A percentile compares a stretch with the other conserved stretches of the same genome.
These are phyloP conservation scores for Hymenoscyphus linearis DNA, from an alignment of 2,329 filamentous ascomycete species.

Conservation along the genomic window DNA sequence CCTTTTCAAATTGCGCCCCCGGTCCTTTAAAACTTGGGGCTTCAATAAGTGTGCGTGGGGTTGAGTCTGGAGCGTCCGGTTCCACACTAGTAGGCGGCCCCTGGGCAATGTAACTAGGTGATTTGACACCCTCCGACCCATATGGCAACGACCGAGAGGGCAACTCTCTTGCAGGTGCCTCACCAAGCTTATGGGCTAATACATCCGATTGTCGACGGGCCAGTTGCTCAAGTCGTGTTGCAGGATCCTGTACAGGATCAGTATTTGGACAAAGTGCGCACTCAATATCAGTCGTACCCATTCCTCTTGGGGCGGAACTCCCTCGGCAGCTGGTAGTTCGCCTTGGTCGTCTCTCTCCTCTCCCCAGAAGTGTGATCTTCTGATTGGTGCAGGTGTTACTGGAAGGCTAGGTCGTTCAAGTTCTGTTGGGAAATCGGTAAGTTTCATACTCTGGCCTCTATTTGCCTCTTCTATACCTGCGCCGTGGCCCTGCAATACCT, in stretches of 20 bases:
- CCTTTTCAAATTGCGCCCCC: conserved; percentile 47
- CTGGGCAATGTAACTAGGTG: conserved; percentile 42
- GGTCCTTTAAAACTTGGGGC: conserved; percentile 47
- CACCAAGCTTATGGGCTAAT: conserved; percentile 49
- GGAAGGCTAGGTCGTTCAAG: conserved; percentile 81
- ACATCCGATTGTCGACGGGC: conserved; percentile 60
- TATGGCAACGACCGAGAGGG: conserved; percentile 47
- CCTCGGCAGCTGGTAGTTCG: conserved; percentile 68
- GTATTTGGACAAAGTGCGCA: conserved; percentile 34
- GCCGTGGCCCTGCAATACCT: conserved; percentile 31
- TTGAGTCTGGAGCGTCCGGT: conserved; percentile 8
- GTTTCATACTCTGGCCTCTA: conserved; percentile 50
- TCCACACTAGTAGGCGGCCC: conserved; percentile 29
- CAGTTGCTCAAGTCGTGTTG: conserved; percentile 63
- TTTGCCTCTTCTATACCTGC: conserved; percentile 29
- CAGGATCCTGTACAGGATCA: conserved; percentile 55
- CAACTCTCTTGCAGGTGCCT: conserved; percentile 35
- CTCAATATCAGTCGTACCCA: conserved; percentile 74
- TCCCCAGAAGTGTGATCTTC: conserved; percentile 63
- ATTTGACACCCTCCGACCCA: conserved; percentile 44
- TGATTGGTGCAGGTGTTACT: conserved; percentile 80
- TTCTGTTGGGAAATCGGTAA: conserved; percentile 85
- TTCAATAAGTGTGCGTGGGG: conserved; percentile 31
- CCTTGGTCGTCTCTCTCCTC: conserved; percentile 43
- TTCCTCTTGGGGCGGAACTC: conserved; percentile 80